Base-by-base conservation (phyloP, 2,329 filamentous ascomycete genomes). In the Ramularia collo-cygni region DNA sequence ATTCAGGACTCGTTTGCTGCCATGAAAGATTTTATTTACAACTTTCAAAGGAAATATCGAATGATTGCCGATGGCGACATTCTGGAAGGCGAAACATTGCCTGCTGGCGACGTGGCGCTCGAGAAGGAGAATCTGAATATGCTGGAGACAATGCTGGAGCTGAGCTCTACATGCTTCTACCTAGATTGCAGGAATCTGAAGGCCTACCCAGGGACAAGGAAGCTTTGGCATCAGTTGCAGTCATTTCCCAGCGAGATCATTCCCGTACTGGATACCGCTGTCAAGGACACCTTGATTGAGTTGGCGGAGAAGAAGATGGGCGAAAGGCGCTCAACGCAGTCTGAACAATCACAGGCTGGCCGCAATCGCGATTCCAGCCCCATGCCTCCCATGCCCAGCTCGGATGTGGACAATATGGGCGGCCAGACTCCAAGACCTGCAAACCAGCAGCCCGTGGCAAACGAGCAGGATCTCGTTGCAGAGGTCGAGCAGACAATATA, bases 201-300 rank as follows among this genome's bases (percentile, higher is more conserved):
- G 61, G 76, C 89, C 9, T 98, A 95, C 60, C 92, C 93, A 3
- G 81, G 87, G 1, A 96, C 92, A 0, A 73, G 83, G 54, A 96
- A 96, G 67, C 71, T 98, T 40, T 96, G 88, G 85, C 85, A 96
- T 61, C 93, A 98, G 64, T 72, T 93, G 42, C 86, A 94, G 61
- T 82, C 85, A 10, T 98, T 95, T 58, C 92, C 92, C 0, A 88
- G 92, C 58, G 92, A 98, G 72, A 89, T 98, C 38, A 84, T 98
- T 31, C 89, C 90, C 2, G 74, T 96, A 33, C 95, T 98, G 83
- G 93, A 98, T 73, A 86, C 94, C 63, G 81, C 81, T 4, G 78
- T 95, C 36, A 93, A 95, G 59, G 90, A 98, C 65, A 74, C 87
- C 38, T 94, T 96, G 82, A 77, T 92, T 16, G 89, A 95, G 58